These are phyloP conservation scores for Aspergillus eucalypticola DNA, from an alignment of 2,329 filamentous ascomycete species.

Conservation along the genomic window DNA sequence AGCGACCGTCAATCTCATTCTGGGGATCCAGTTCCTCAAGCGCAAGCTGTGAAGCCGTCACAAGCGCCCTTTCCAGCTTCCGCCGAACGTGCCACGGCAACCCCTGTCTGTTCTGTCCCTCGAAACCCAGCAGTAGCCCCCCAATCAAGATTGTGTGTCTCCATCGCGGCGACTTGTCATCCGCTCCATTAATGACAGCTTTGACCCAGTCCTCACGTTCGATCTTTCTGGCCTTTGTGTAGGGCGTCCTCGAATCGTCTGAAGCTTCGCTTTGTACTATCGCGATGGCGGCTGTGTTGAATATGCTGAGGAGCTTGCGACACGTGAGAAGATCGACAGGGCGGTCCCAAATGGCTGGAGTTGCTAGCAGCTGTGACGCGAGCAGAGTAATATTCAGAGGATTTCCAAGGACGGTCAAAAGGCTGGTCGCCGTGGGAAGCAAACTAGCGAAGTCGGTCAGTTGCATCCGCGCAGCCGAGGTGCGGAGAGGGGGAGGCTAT, in stretches of 20 bases:
- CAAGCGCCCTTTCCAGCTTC: constrained; percentile 71
- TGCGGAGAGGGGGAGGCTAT: constrained; percentile 2
- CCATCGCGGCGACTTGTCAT: constrained; percentile 69
- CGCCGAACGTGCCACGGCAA: constrained; percentile 64
- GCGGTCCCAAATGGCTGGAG: constrained; percentile 60
- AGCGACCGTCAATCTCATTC: constrained; percentile 52
- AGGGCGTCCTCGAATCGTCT: constrained; percentile 36
- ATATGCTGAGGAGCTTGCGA: constrained; percentile 60
- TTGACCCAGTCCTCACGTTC: constrained; percentile 59
- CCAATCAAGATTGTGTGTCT: constrained; percentile 79
- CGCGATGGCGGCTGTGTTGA: constrained; percentile 61
- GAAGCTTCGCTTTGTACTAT: constrained; percentile 51
- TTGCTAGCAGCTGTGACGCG: constrained; percentile 59
- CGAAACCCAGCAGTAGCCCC: constrained; percentile 76
- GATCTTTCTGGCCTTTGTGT: constrained; percentile 52
- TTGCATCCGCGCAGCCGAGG: constrained; percentile 7
- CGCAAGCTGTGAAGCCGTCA: constrained; percentile 74
- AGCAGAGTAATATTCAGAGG: constrained; percentile 63
- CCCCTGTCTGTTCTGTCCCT: constrained; percentile 62
- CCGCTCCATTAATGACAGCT: constrained; percentile 60
- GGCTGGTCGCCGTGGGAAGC: constrained; percentile 53
- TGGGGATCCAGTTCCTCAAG: constrained; percentile 58
- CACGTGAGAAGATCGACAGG: constrained; percentile 57
- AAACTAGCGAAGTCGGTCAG: constrained; percentile 40
- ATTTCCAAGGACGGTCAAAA: constrained; percentile 56